A percentile compares a stretch with the other conserved stretches of the same genome.
Conservation (phyloP, 1,284 basidiomycete species). For the Ceratobasidium sp. region DNA sequence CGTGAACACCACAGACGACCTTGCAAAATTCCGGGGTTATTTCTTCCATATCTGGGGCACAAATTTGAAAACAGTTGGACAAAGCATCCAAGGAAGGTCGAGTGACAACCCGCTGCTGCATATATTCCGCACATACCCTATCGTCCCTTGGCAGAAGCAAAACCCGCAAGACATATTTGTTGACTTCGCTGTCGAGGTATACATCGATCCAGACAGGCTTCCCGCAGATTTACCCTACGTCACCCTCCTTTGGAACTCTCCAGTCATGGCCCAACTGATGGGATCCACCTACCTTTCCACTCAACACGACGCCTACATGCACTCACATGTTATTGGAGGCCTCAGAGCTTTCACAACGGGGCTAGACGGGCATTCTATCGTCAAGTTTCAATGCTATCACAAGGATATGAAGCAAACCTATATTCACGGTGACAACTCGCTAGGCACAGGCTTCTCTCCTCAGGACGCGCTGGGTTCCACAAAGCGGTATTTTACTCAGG, state of each 20-base stretch:
- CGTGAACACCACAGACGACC: background rate
- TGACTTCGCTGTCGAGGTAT: slow-evolving; percentile 3
- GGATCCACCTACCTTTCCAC: background rate
- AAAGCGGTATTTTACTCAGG: background rate
- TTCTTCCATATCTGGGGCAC: slow-evolving; percentile 27
- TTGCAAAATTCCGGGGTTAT: background rate
- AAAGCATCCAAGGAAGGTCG: background rate
- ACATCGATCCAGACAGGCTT: background rate
- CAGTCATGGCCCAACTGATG: background rate
- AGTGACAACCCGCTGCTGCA: background rate
- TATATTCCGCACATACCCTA: background rate
- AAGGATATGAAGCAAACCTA: background rate
- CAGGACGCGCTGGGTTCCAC: background rate
- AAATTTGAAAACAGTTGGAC: background rate
- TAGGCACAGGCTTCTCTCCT: background rate
- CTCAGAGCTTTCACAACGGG: background rate
- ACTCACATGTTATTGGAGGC: background rate
- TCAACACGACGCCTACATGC: background rate
- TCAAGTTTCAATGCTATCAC: background rate
- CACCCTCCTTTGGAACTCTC: background rate
- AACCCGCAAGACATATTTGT: slow-evolving; percentile 3
- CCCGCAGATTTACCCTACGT: background rate
- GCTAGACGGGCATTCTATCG: background rate
- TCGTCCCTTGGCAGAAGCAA: slow-evolving; percentile 6
- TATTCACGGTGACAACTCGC: background rate